Conservation (phyloP, 75 land plant genomes). For the Selaginella moellendorffii region DNA sequence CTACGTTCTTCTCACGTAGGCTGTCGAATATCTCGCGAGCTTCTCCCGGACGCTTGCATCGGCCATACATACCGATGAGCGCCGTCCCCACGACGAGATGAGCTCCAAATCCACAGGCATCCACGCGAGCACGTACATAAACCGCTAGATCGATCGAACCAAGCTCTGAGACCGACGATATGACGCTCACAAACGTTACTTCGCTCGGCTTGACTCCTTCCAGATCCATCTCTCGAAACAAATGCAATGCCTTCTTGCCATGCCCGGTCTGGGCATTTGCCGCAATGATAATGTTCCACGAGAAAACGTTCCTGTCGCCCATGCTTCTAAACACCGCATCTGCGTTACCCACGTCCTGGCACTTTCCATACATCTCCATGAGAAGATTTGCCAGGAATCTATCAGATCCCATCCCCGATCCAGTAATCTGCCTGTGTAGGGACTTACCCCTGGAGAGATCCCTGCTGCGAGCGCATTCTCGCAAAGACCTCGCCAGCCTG, state of each 20-base stretch:
- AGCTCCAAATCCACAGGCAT: neutral
- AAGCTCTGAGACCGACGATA: neutral
- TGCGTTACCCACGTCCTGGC: neutral
- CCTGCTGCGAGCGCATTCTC: neutral
- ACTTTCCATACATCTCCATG: conserved; percentile 4
- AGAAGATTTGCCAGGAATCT: neutral
- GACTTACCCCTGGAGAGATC: neutral
- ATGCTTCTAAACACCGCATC: neutral
- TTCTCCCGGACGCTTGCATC: neutral
- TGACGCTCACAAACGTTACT: conserved; percentile 1
- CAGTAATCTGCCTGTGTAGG: neutral
- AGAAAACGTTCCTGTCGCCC: neutral
- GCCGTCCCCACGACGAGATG: conserved; percentile 1
- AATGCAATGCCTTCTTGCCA: neutral
- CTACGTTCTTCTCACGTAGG: neutral
- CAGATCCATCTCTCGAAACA: neutral
- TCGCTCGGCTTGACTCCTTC: neutral
- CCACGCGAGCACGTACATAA: neutral
- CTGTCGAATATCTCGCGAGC: neutral
- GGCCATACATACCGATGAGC: neutral
- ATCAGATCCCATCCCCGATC: neutral
- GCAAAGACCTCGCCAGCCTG: neutral
- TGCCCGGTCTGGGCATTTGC: neutral
- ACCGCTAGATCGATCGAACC: neutral
- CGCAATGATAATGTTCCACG: conserved; percentile 7